phyloP scores from a whole-genome alignment of 805 yeast genomes.

The Candida taoyuanica region DNA sequence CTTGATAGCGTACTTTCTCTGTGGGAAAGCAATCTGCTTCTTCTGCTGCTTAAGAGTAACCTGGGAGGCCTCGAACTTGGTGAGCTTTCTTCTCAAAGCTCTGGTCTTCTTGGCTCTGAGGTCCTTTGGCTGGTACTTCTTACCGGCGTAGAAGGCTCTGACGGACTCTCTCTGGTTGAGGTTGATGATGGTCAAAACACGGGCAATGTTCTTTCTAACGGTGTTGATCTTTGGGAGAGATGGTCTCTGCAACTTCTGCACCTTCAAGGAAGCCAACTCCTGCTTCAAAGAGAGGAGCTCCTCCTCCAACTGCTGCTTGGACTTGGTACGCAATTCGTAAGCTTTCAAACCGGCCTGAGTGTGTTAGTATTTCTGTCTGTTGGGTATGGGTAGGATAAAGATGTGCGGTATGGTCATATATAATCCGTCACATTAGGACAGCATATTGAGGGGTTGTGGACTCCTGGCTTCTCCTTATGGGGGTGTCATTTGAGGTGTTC shows the following conservation, averaged over 20 bases:
- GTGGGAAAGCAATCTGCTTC: slow-evolving; percentile 95
- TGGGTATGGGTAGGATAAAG: slow-evolving; percentile 21
- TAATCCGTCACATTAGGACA: too few species aligned
- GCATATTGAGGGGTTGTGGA: too few species aligned
- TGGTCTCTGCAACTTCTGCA: slow-evolving; percentile 89
- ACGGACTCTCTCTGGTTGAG: slow-evolving; percentile 93
- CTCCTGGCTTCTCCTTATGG: too few species aligned
- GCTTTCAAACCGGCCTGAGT: slow-evolving; percentile 94
- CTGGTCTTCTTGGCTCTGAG: slow-evolving; percentile 99
- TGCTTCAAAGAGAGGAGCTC: slow-evolving; percentile 95
- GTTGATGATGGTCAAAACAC: slow-evolving; percentile 95
- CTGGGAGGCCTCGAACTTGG: slow-evolving; percentile 78
- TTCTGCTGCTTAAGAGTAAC: slow-evolving; percentile 87
- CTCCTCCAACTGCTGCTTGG: slow-evolving; percentile 93
- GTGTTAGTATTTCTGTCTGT: too few species aligned
- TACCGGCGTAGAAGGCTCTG: slow-evolving; percentile 90
- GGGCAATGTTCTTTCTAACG: slow-evolving; percentile 98
- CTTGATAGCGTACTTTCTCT: slow-evolving; percentile 97
- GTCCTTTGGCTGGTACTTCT: slow-evolving; percentile 96
- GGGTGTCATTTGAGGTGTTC: too few species aligned
- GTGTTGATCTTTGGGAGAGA: slow-evolving; percentile 94
- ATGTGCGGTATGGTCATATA: background rate
- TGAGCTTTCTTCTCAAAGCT: slow-evolving; percentile 96
- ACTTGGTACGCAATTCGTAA: slow-evolving; percentile 94
- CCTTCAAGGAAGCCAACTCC: slow-evolving; percentile 93